Percentiles rank a stretch among this genome's conserved stretches.
phyloP scores from a whole-genome alignment of 495 filamentous ascomycete genomes.

The Lasiosphaeriaceae sp. region DNA sequence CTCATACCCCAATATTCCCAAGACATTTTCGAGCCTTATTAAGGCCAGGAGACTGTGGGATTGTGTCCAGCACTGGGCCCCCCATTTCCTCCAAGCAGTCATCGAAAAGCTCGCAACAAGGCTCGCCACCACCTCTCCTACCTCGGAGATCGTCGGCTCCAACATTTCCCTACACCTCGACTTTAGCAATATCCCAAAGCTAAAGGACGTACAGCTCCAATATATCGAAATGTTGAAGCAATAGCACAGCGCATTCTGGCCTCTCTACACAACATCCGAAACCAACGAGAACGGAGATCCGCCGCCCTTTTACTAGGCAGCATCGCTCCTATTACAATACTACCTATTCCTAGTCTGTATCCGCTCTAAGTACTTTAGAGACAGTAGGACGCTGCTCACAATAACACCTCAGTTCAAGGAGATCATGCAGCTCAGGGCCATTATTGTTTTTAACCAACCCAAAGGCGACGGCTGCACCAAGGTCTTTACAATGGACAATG shows the following conservation, averaged over 20 bases:
- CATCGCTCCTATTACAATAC: slow-evolving; percentile 18
- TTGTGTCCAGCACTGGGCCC: slow-evolving; percentile 14
- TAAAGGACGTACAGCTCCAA: neutral
- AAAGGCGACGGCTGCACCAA: slow-evolving; percentile 1
- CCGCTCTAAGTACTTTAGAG: slow-evolving; percentile 4
- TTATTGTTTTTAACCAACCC: slow-evolving; percentile 15
- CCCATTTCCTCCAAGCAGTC: slow-evolving; percentile 9
- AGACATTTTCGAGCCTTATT: slow-evolving; percentile 10
- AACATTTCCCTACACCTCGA: neutral
- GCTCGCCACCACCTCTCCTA: too few relatives aligned
- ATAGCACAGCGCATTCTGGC: slow-evolving; percentile 16
- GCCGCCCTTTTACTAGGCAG: slow-evolving; percentile 7
- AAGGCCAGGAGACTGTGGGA: slow-evolving; percentile 21
- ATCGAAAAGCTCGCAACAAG: neutral
- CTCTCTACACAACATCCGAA: slow-evolving; percentile 7
- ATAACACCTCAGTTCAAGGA: slow-evolving; percentile 17
- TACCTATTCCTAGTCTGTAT: slow-evolving; percentile 9
- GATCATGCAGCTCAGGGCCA: slow-evolving; percentile 14
- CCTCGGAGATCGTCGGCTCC: neutral
- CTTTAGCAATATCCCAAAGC: neutral
- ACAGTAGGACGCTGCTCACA: slow-evolving; percentile 4
- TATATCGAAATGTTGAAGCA: slow-evolving; percentile 5
- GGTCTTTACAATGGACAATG: slow-evolving; percentile 23
- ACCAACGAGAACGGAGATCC: slow-evolving; percentile 1
- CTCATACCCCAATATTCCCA: slow-evolving; percentile 5